Evolutionary conservation across 139 green algal genomes (phyloP).

Genomic region (Coccomyxa sp.): DNA sequence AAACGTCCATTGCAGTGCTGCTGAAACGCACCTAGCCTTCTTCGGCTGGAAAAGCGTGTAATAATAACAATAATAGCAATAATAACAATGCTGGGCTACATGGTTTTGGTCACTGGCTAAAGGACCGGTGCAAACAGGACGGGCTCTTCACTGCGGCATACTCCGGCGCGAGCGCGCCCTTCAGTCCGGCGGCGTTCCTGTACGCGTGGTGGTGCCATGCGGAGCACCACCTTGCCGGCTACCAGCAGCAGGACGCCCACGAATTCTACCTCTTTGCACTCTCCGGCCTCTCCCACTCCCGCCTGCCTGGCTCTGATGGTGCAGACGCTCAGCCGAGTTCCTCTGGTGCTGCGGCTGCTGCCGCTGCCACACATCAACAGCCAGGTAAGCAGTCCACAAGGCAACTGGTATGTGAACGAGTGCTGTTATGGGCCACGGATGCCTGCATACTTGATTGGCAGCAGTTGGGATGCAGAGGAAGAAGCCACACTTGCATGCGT

Average conservation of each 20-base stretch:
- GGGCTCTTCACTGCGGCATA: constrained; percentile 56
- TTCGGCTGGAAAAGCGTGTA: too few relatives aligned
- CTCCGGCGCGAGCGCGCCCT: constrained; percentile 41
- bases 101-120: too few relatives aligned
- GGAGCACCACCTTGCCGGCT: constrained; percentile 45
- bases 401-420: too few relatives aligned
- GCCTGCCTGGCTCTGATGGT: constrained; percentile 42
- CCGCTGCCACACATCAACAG: constrained; percentile 63
- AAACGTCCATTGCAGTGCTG: too few relatives aligned
- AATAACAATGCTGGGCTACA: too few relatives aligned
- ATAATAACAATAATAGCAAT: too few relatives aligned
- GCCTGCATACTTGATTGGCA: too few relatives aligned
- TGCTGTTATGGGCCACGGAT: too few relatives aligned
- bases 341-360: constrained; percentile 78
- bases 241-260: constrained; percentile 88
- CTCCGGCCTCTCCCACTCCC: constrained; percentile 29
- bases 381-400: neutral
- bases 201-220: constrained; percentile 75
- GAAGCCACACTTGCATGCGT: too few relatives aligned
- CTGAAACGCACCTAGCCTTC: too few relatives aligned
- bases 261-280: constrained; percentile 88
- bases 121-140: too few relatives aligned
- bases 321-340: constrained; percentile 55
- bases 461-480: too few relatives aligned
- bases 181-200: constrained; percentile 62